Conservation (phyloP, 139 green algal genomes). For the Coccomyxa sp. region DNA sequence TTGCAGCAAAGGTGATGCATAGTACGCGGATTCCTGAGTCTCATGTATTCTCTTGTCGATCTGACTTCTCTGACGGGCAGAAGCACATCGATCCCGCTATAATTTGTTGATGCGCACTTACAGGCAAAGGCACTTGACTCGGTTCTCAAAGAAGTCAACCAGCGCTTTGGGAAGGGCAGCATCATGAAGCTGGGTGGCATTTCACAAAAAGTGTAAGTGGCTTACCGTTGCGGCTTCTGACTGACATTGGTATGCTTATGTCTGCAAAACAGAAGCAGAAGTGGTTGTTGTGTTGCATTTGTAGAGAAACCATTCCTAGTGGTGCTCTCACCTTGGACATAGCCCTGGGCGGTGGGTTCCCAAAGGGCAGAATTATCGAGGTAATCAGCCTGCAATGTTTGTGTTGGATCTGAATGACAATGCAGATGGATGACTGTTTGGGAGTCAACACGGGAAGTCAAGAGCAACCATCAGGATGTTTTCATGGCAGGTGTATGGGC, state of each 20-base stretch:
- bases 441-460: neutral
- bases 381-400: constrained; percentile 22
- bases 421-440: neutral
- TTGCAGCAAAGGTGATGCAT: too few species aligned
- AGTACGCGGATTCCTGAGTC: too few species aligned
- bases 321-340: constrained; percentile 82
- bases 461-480: neutral
- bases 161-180: constrained; percentile 55
- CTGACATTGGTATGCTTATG: too few species aligned
- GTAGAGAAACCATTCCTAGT: constrained; percentile 59
- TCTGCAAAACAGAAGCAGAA: too few species aligned
- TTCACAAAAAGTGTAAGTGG: constrained; percentile 37
- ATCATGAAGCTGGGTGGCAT: constrained; percentile 60
- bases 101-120: neutral
- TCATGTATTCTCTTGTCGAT: too few species aligned
- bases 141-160: constrained; percentile 49
- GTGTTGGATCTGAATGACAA: neutral
- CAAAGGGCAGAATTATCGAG: constrained; percentile 84
- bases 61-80: too few species aligned
- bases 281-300: neutral
- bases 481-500: constrained; percentile 77
- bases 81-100: too few species aligned
- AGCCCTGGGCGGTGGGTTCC: constrained; percentile 79
- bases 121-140: constrained; percentile 42
- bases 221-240: neutral